Evolutionary conservation across 495 filamentous ascomycete genomes (phyloP), one percentile per base, ranked within the genome.

Genomic region (Astrocystis sublimbata): DNA sequence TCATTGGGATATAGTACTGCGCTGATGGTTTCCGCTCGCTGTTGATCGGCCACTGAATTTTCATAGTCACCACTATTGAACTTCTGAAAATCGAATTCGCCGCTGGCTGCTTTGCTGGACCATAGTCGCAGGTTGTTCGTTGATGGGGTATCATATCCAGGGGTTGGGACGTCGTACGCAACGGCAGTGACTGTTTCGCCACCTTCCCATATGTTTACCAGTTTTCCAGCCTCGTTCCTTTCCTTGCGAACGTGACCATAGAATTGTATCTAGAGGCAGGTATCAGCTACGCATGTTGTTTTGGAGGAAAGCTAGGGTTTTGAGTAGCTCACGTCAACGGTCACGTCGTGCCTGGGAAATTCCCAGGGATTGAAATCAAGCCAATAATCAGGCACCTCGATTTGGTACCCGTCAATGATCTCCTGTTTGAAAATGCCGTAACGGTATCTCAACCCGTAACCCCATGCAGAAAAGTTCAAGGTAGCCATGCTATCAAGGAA

Each of bases 341-440:
- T 92, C 45, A 98, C 87, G 71, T 98, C 94, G 73, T 96, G 92
- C 65, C 94, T 85, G 19, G 93, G 92, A 69, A 98, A 98, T 70
- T 98, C 94, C 94, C 94, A 98, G 6, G 96, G 94, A 80, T 98
- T 98, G 74, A 97, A 97, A 71, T 98, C 94, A 31, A 98, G 85
- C 94, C 94, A 98, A 76, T 98, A 98, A 74, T 98, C 94, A 21
- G 94, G 94, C 47, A 98, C 88, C 68, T 98, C 94, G 51, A 98
- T 91, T 75, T 98, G 94, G 70, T 96, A 98, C 17, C 94, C 94
- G 70, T 98, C 89, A 51, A 97, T 85, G 66, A 98, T 97, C 80
- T 98, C 93, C 78, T 98, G 94, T 80, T 97, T 97, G 86, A 98
- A 98, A 71, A 98, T 98, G 65, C 94, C 94, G 74, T 98, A 98